Percentiles rank a stretch among this genome's conserved stretches.
Conservation (phyloP, 1,284 basidiomycete species). For the Papiliotrema laurentii region DNA sequence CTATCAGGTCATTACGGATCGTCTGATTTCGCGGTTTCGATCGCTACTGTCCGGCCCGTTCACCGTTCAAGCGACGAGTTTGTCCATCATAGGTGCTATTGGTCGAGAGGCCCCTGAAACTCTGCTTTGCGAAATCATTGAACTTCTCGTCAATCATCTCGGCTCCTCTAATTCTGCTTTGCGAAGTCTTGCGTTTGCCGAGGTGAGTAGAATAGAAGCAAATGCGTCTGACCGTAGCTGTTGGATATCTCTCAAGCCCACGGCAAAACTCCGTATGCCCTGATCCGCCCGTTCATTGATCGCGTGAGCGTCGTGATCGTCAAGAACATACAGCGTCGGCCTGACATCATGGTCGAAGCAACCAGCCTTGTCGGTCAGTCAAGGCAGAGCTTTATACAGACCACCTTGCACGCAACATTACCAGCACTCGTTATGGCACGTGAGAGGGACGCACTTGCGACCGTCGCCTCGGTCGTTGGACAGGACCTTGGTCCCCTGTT, state of each 20-base stretch:
- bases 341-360: slow-evolving; percentile 44
- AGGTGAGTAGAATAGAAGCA: slow-evolving; percentile 51
- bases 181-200: slow-evolving; percentile 63
- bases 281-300: slow-evolving; percentile 66
- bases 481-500: slow-evolving; percentile 58
- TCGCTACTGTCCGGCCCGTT: neutral
- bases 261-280: slow-evolving; percentile 63
- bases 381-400: slow-evolving; percentile 60
- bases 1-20: neutral
- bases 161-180: slow-evolving; percentile 63
- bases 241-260: slow-evolving; percentile 49
- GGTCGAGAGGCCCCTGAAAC: slow-evolving; percentile 55
- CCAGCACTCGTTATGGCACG: slow-evolving; percentile 65
- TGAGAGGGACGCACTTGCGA: slow-evolving; percentile 52
- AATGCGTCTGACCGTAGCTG: slow-evolving; percentile 52
- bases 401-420: slow-evolving; percentile 62
- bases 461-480: slow-evolving; percentile 53
- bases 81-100: slow-evolving; percentile 27
- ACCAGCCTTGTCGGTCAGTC: slow-evolving; percentile 39
- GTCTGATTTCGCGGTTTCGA: neutral
- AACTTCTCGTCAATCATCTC: slow-evolving; percentile 64
- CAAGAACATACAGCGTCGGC: slow-evolving; percentile 57
- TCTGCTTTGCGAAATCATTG: slow-evolving; percentile 59
- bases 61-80: slow-evolving; percentile 19
- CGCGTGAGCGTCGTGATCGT: slow-evolving; percentile 66